Evolutionary conservation across 352 stramenopile species (phyloP).

Genomic region (Phytopythium delawarense): DNA sequence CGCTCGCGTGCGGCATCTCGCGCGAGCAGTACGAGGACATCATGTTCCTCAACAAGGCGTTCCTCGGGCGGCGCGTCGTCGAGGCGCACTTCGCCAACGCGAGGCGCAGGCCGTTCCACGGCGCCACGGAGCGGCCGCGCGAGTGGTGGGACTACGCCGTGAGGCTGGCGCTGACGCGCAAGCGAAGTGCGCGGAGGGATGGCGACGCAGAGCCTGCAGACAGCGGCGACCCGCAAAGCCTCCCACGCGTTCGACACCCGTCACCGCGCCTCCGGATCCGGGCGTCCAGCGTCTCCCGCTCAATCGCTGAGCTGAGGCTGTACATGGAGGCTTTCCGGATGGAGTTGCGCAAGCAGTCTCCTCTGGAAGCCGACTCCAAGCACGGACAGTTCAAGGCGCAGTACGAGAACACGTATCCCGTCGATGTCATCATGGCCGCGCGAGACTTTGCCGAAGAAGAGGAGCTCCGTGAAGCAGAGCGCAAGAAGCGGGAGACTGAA

Average conservation of each 20-base stretch:
- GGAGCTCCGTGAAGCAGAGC: conserved; percentile 25
- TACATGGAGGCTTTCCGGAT: conserved; percentile 57
- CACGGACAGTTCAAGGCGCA: conserved; percentile 34
- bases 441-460: conserved; percentile 60
- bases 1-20: conserved; percentile 48
- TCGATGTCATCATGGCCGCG: conserved; percentile 63
- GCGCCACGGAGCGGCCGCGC: conserved; percentile 24
- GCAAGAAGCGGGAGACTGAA: conserved; percentile 19
- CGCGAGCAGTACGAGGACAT: conserved; percentile 82
- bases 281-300: conserved; percentile 55
- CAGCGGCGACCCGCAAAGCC: not conserved
- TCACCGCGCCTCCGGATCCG: conserved; percentile 19
- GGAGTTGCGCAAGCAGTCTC: conserved; percentile 36
- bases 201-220: not conserved
- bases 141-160: conserved; percentile 81
- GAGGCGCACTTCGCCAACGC: conserved; percentile 65
- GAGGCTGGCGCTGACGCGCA: conserved; percentile 34
- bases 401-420: conserved; percentile 60
- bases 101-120: conserved; percentile 52
- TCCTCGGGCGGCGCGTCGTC: conserved; percentile 50
- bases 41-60: conserved; percentile 66
- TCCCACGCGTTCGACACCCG: not conserved
- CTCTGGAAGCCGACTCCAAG: conserved; percentile 36
- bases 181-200: not conserved
- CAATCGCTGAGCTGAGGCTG: conserved; percentile 43